These are phyloP conservation scores for Cercospora zeae-maydis DNA, from an alignment of 2,329 filamentous ascomycete genomes.

Conservation along the genomic window DNA sequence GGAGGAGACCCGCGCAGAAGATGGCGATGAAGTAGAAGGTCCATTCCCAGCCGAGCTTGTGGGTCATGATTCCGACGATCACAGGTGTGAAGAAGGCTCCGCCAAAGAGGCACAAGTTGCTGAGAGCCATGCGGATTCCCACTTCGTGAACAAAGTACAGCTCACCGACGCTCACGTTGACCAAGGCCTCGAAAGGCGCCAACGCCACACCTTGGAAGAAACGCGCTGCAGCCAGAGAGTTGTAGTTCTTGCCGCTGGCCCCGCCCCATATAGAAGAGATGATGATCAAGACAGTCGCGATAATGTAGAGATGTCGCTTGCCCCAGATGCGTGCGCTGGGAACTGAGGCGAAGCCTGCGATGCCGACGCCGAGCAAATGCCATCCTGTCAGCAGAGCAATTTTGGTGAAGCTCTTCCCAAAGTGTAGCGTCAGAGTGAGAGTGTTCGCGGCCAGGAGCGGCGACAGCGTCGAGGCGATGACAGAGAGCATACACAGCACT, in stretches of 20 bases:
- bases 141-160: constrained; percentile 82
- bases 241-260: constrained; percentile 63
- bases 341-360: constrained; percentile 80
- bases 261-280: constrained; percentile 76
- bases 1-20: constrained; percentile 67
- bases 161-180: constrained; percentile 86
- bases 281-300: constrained; percentile 72
- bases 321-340: constrained; percentile 87
- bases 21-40: constrained; percentile 86
- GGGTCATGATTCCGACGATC: constrained; percentile 82
- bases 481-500: constrained; percentile 72
- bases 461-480: constrained; percentile 79
- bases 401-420: constrained; percentile 62
- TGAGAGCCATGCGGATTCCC: constrained; percentile 81
- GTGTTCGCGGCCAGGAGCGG: constrained; percentile 88
- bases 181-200: constrained; percentile 83
- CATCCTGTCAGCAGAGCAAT: constrained; percentile 83
- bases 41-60: constrained; percentile 76
- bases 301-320: constrained; percentile 80
- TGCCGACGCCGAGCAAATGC: constrained; percentile 76
- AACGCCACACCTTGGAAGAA: constrained; percentile 82
- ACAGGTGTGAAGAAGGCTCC: constrained; percentile 78
- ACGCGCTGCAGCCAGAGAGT: constrained; percentile 70
- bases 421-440: constrained; percentile 67
- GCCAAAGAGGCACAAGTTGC: constrained; percentile 66